phyloP scores from a whole-genome alignment of 345 rosid species.

The Boechera stricta region DNA sequence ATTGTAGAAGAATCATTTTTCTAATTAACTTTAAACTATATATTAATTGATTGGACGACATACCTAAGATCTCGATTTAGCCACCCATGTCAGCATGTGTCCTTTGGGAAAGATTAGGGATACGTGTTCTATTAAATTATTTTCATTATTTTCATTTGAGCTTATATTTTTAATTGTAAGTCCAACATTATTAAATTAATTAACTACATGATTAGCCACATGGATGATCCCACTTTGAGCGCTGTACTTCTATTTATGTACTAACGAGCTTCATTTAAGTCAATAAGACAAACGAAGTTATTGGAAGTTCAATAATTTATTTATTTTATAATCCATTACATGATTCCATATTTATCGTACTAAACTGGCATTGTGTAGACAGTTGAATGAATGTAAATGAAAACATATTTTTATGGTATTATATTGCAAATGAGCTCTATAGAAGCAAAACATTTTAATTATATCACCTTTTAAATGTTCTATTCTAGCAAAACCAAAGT shows the following conservation, averaged over 20 bases:
- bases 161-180: conserved; percentile 29
- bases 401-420: background rate
- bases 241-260: conserved; percentile 51
- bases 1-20: background rate
- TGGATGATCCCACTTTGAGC: conserved; percentile 48
- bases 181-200: conserved; percentile 32
- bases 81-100: conserved; percentile 43
- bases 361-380: background rate
- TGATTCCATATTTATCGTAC: conserved; percentile 16
- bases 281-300: conserved; percentile 46
- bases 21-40: background rate
- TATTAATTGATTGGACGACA: conserved; percentile 38
- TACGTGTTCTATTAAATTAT: conserved; percentile 40
- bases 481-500: background rate
- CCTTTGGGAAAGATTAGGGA: conserved; percentile 45
- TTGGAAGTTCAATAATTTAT: conserved; percentile 25
- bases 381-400: background rate
- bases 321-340: background rate
- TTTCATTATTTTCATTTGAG: conserved; percentile 12
- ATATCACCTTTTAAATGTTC: background rate
- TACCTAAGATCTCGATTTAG: conserved; percentile 46
- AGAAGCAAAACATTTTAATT: background rate
- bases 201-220: conserved; percentile 46
- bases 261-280: conserved; percentile 44
- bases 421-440: background rate